These are phyloP conservation scores for Vitis amurensis DNA, from an alignment of 164 flowering plant genomes.

Conservation along the genomic window DNA sequence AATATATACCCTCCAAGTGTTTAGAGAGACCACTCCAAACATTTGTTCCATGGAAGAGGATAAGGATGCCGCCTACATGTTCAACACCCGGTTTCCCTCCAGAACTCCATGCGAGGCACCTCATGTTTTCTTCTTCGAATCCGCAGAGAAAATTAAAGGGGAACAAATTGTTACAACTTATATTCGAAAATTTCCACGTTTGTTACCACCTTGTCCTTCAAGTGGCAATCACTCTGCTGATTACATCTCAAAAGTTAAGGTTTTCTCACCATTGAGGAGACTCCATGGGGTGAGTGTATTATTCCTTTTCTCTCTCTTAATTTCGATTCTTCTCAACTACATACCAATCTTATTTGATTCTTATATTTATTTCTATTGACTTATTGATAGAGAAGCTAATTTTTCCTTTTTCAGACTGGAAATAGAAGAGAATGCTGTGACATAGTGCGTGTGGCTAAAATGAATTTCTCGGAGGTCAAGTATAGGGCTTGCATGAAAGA, in stretches of 20 bases:
- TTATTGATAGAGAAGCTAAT: no score
- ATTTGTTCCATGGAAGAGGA: constrained; percentile 47
- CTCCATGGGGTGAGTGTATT: constrained; percentile 16
- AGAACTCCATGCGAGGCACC: constrained; percentile 60
- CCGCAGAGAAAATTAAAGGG: constrained; percentile 14
- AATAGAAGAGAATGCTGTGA: constrained; percentile 62
- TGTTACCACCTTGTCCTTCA: constrained; percentile 32
- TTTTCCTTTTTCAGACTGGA: constrained; percentile 37
- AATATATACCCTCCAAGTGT: constrained; percentile 37
- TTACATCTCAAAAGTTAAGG: constrained; percentile 32
- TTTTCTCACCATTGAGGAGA: constrained; percentile 30
- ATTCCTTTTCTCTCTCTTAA: background rate
- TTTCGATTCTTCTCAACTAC: background rate
- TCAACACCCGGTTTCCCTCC: constrained; percentile 41
- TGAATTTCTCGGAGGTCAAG: constrained; percentile 27
- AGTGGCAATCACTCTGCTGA: constrained; percentile 56
- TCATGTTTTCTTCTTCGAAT: constrained; percentile 53
- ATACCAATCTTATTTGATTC: background rate
- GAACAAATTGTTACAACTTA: constrained; percentile 32
- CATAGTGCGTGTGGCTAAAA: constrained; percentile 6
- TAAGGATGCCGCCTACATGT: constrained; percentile 33
- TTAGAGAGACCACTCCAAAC: constrained; percentile 56
- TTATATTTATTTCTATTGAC: no score
- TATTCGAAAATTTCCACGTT: constrained; percentile 21
- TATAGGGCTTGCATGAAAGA: constrained; percentile 42